Evolutionary conservation across 2,329 filamentous ascomycete species (phyloP).

Genomic region (Rhinocladiella similis): DNA sequence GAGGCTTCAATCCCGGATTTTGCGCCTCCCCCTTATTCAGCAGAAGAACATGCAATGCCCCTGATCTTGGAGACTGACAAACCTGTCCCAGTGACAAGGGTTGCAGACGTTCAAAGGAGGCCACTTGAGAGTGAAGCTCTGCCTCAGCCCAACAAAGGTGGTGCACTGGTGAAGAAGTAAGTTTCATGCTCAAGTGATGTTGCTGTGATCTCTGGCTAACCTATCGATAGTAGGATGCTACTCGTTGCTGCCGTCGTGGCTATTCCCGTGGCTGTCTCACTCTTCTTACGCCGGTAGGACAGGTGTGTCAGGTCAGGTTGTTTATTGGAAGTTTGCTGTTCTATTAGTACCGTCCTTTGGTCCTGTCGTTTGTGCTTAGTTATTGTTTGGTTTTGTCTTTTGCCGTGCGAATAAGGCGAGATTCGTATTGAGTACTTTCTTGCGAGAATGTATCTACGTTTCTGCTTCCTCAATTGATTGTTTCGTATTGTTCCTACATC

Average conservation of each 20-base stretch:
- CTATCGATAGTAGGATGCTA: conserved; percentile 4
- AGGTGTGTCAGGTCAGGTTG: background rate
- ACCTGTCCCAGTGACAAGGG: background rate
- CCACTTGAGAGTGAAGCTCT: background rate
- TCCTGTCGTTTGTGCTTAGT: too few relatives aligned
- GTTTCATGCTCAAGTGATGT: background rate
- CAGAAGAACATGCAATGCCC: conserved; percentile 2
- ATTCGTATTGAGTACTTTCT: too few relatives aligned
- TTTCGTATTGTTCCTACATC: background rate
- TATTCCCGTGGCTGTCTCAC: conserved; percentile 17
- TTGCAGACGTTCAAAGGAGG: background rate
- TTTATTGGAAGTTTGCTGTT: background rate
- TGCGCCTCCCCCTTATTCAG: conserved; percentile 23
- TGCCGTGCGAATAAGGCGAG: too few relatives aligned
- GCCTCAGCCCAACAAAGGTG: background rate
- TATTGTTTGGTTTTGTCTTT: too few relatives aligned
- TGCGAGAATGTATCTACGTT: too few relatives aligned
- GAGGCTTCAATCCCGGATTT: conserved; percentile 21
- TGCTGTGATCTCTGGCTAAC: conserved; percentile 1
- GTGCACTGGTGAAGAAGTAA: background rate
- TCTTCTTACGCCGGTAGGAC: conserved; percentile 15
- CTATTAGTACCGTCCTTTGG: background rate
- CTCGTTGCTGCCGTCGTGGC: conserved; percentile 16
- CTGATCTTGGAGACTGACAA: background rate
- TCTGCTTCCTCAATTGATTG: background rate